Percentiles rank a stretch among this genome's conserved stretches.
phyloP scores from a whole-genome alignment of 2,329 filamentous ascomycete species.

The Phialocephala sp. region DNA sequence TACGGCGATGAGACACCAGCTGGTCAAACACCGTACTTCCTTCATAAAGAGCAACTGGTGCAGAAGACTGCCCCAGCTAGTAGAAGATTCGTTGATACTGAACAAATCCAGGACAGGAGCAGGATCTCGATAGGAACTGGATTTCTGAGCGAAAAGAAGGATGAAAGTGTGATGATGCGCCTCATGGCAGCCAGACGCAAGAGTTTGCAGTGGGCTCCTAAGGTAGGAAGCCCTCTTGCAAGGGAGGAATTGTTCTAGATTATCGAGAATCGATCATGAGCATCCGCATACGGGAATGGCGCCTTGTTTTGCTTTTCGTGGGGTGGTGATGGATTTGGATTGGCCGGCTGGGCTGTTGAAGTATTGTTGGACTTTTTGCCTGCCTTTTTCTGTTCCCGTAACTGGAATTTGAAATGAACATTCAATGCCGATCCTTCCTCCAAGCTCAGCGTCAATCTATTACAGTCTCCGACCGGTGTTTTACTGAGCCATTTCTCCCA shows the following conservation, averaged over 20 bases:
- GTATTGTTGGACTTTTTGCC: not conserved
- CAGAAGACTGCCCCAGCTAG: conserved; percentile 43
- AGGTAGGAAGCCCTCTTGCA: conserved; percentile 73
- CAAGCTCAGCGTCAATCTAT: not conserved
- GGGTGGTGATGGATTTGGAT: conserved; percentile 2
- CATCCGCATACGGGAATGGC: conserved; percentile 1
- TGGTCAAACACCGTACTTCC: conserved; percentile 42
- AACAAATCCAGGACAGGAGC: conserved; percentile 23
- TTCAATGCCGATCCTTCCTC: not conserved
- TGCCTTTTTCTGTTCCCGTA: not conserved
- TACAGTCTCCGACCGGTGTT: not conserved
- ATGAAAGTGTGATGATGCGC: conserved; percentile 50
- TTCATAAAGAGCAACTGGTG: conserved; percentile 39
- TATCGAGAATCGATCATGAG: not conserved
- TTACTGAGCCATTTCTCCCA: too few relatives aligned
- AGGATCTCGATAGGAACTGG: conserved; percentile 42
- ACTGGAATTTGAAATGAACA: not conserved
- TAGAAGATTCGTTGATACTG: conserved; percentile 34
- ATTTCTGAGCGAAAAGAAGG: conserved; percentile 56
- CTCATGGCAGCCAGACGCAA: conserved; percentile 76
- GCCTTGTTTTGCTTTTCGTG: not conserved
- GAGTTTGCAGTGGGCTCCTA: conserved; percentile 79
- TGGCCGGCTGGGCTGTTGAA: not conserved
- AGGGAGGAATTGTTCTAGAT: conserved; percentile 43
- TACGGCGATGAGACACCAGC: conserved; percentile 40